Percentiles rank a stretch among this genome's conserved stretches.
Evolutionary conservation across 2,329 filamentous ascomycete genomes (phyloP).

Genomic region (Hymenoscyphus repandus): DNA sequence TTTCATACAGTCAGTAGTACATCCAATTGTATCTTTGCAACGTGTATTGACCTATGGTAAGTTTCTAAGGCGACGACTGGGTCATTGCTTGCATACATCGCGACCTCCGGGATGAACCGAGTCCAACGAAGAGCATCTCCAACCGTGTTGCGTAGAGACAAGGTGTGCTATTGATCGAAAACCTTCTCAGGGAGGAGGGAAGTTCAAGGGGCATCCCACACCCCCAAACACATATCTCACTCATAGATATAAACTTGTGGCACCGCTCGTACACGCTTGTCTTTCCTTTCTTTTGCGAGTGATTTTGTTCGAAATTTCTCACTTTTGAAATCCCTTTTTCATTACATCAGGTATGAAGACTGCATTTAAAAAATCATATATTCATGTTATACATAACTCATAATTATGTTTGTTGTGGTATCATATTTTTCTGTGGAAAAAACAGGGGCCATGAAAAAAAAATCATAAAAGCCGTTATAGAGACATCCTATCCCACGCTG

Average conservation of each 20-base stretch:
- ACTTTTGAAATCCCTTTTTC: too few relatives aligned
- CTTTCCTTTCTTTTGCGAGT: too few relatives aligned
- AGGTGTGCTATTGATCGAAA: background rate
- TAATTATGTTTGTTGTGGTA: background rate
- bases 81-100: too few relatives aligned
- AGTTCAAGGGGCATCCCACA: background rate
- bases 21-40: background rate
- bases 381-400: constrained; percentile 3
- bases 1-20: too few relatives aligned
- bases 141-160: background rate
- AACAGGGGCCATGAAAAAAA: too few relatives aligned
- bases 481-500: background rate
- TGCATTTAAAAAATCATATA: background rate
- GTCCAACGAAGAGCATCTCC: constrained; percentile 1
- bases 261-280: background rate
- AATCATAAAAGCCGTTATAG: background rate
- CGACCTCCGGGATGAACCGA: background rate
- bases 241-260: constrained; percentile 1
- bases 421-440: too few relatives aligned
- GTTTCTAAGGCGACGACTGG: background rate
- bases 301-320: too few relatives aligned
- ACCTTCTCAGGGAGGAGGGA: background rate
- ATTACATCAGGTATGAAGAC: too few relatives aligned
- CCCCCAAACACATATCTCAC: background rate
- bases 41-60: too few relatives aligned